Conservation (phyloP, 768 basidiomycete species). For the Boletus rubropictus region DNA sequence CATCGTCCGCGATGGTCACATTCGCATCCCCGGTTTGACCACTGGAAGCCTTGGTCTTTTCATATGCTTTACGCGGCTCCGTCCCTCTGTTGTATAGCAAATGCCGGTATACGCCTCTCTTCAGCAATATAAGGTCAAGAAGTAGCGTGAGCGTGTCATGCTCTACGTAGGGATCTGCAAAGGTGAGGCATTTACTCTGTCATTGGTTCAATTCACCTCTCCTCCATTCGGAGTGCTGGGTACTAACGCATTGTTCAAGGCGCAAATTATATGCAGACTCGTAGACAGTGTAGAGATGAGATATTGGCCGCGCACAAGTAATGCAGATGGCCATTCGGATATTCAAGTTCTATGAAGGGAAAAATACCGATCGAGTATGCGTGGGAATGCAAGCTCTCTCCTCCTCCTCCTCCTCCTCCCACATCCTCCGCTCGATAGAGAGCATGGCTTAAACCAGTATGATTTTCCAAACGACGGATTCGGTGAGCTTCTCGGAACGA, state of each 20-base stretch:
- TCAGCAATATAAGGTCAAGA: conserved; percentile 77
- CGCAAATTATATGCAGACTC: conserved; percentile 71
- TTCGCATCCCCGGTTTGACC: background rate
- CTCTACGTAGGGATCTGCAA: conserved; percentile 86
- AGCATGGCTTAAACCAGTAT: background rate
- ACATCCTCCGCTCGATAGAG: too few species aligned
- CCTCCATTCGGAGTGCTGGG: background rate
- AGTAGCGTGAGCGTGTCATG: conserved; percentile 69
- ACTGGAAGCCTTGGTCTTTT: conserved; percentile 7
- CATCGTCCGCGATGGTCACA: background rate
- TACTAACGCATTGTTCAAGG: conserved; percentile 77
- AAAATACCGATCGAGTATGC: background rate
- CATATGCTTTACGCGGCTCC: conserved; percentile 46
- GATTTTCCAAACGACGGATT: background rate
- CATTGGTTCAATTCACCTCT: conserved; percentile 3
- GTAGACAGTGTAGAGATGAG: conserved; percentile 78
- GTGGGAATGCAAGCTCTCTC: conserved; percentile 2
- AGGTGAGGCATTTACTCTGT: conserved; percentile 56
- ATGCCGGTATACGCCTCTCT: conserved; percentile 77
- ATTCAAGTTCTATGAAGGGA: too few species aligned
- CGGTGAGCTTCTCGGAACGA: conserved; percentile 1
- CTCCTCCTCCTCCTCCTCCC: background rate
- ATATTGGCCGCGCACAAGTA: conserved; percentile 57
- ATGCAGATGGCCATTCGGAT: conserved; percentile 78
- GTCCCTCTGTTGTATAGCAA: conserved; percentile 75